Conservation (phyloP, 2,329 filamentous ascomycete genomes). For the Fusarium sp. region DNA sequence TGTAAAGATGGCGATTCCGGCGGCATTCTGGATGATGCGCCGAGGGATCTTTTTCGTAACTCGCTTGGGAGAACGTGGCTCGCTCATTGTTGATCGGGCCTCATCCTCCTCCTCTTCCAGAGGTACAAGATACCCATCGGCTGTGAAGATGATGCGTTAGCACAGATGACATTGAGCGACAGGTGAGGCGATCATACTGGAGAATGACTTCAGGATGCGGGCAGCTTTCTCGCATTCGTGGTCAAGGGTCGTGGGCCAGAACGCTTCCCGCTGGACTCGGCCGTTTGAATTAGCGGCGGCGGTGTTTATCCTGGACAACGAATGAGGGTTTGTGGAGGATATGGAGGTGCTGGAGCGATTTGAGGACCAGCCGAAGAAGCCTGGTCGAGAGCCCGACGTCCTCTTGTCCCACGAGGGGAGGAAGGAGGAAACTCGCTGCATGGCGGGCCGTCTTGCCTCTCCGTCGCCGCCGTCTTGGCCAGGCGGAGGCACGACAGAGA, state of each 20-base stretch:
- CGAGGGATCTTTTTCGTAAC: constrained; percentile 87
- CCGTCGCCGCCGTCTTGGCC: constrained; percentile 53
- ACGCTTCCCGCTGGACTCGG: constrained; percentile 72
- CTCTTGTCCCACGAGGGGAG: constrained; percentile 64
- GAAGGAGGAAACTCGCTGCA: constrained; percentile 63
- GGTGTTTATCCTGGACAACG: constrained; percentile 54
- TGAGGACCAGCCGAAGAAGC: constrained; percentile 62
- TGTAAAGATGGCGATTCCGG: constrained; percentile 93
- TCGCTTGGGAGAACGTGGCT: constrained; percentile 66
- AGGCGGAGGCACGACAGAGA: constrained; percentile 53
- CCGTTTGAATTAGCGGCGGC: constrained; percentile 52
- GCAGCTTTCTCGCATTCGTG: constrained; percentile 94
- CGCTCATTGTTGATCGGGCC: constrained; percentile 49
- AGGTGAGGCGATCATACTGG: constrained; percentile 68
- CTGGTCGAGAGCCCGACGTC: constrained; percentile 52
- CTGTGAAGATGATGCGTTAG: constrained; percentile 53
- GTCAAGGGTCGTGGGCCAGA: constrained; percentile 89
- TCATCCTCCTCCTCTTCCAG: constrained; percentile 57
- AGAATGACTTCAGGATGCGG: constrained; percentile 90
- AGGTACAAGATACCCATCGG: constrained; percentile 70
- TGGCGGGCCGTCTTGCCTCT: constrained; percentile 55
- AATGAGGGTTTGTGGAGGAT: constrained; percentile 37
- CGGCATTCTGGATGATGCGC: constrained; percentile 88
- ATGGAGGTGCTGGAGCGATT: constrained; percentile 63
- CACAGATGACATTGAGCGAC: constrained; percentile 19